phyloP scores from a whole-genome alignment of 345 rosid genomes.

The Excoecaria cochinchinensis region DNA sequence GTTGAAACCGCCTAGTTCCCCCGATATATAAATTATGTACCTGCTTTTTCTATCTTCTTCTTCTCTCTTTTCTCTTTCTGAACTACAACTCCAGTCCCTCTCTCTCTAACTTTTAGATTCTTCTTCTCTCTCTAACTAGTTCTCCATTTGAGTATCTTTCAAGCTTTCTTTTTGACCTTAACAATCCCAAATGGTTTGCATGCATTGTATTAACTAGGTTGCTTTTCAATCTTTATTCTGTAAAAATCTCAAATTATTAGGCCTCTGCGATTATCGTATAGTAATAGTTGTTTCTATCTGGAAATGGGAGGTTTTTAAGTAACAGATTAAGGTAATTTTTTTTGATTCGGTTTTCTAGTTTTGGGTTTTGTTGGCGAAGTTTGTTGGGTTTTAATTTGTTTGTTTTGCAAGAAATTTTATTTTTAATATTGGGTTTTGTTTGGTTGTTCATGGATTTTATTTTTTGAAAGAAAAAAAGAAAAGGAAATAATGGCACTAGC shows the following conservation, averaged over 20 bases:
- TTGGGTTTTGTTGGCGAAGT: slow-evolving; percentile 1
- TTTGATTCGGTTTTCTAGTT: background rate
- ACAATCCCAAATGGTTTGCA: slow-evolving; percentile 26
- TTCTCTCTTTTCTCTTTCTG: background rate
- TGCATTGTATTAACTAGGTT: slow-evolving; percentile 19
- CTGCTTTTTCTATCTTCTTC: background rate
- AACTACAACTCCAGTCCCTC: background rate
- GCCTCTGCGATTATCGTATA: slow-evolving; percentile 21
- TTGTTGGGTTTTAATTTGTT: slow-evolving; percentile 13
- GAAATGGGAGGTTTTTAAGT: slow-evolving; percentile 29
- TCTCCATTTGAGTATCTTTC: background rate
- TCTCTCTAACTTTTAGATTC: slow-evolving; percentile 15
- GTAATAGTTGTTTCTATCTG: background rate
- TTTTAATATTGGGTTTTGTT: slow-evolving; percentile 16
- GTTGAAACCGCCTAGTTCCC: slow-evolving; percentile 45
- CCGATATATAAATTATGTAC: slow-evolving; percentile 18
- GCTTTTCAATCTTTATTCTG: too few relatives aligned
- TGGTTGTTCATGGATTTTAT: background rate
- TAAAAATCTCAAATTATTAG: too few relatives aligned
- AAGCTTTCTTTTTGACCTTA: background rate
- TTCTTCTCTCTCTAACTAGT: slow-evolving; percentile 9
- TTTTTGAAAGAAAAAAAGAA: background rate
- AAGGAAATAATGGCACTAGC: slow-evolving; percentile 50
- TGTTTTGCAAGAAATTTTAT: slow-evolving; percentile 12
- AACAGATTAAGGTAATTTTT: slow-evolving; percentile 28